Conservation (phyloP, 2,329 filamentous ascomycete species). For the Raffaelea ambrosiae region DNA sequence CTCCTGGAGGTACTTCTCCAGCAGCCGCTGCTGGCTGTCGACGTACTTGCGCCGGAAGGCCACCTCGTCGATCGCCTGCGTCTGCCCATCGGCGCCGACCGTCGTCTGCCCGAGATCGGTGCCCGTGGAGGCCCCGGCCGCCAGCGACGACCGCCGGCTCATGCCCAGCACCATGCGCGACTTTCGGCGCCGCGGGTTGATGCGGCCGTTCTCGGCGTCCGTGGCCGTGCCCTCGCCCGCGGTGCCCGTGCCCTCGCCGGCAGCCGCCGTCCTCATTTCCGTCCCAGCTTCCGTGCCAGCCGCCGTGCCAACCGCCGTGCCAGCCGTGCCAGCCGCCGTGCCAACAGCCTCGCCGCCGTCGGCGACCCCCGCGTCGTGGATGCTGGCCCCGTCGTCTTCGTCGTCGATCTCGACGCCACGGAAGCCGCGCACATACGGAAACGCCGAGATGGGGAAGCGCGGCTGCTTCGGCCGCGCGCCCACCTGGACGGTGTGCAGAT, state of each 20-base stretch:
- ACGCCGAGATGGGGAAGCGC: slow-evolving; percentile 79
- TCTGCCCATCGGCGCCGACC: slow-evolving; percentile 22
- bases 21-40: slow-evolving; percentile 72
- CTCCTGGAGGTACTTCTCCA: slow-evolving; percentile 85
- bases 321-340: no score
- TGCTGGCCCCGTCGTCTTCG: slow-evolving; percentile 48
- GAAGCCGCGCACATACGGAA: slow-evolving; percentile 79
- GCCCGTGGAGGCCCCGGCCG: slow-evolving; percentile 31
- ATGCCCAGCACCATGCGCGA: slow-evolving; percentile 47
- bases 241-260: slow-evolving; percentile 36
- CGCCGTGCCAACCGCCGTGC: no score
- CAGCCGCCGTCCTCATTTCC: slow-evolving; percentile 12
- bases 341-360: neutral
- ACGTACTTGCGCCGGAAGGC: slow-evolving; percentile 57
- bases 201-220: slow-evolving; percentile 50
- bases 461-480: slow-evolving; percentile 72
- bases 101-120: no score
- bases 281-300: slow-evolving; percentile 17
- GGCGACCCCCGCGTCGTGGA: slow-evolving; percentile 20
- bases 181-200: slow-evolving; percentile 20
- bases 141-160: slow-evolving; percentile 42
- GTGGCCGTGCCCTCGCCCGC: slow-evolving; percentile 58
- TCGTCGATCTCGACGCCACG: slow-evolving; percentile 72
- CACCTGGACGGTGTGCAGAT: slow-evolving; percentile 59
- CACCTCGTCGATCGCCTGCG: slow-evolving; percentile 44